Percentiles rank a stretch among this genome's conserved stretches.
Evolutionary conservation across 345 rosid genomes (phyloP).

Genomic region (Bruguiera gymnorhiza): DNA sequence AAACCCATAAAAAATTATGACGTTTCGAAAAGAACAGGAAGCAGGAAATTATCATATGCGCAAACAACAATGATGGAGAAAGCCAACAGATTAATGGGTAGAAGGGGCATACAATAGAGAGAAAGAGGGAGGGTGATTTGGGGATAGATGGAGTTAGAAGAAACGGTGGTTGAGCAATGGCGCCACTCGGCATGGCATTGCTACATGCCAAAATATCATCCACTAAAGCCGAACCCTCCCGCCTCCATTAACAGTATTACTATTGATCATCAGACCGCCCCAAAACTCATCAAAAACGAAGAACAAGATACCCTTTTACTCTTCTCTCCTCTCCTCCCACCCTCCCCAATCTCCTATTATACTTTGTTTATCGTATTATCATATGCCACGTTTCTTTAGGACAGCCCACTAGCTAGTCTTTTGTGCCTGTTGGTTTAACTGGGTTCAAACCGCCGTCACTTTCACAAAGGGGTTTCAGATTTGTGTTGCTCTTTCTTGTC

Average conservation of each 20-base stretch:
- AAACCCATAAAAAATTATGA: slow-evolving; percentile 4
- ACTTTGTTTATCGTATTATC: neutral
- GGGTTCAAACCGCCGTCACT: slow-evolving; percentile 12
- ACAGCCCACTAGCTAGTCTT: neutral
- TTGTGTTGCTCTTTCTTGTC: slow-evolving; percentile 15
- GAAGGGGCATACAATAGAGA: slow-evolving; percentile 33
- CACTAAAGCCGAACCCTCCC: neutral
- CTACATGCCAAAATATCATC: slow-evolving; percentile 27
- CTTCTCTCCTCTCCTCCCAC: neutral
- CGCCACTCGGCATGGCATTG: slow-evolving; percentile 34
- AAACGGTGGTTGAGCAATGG: slow-evolving; percentile 34
- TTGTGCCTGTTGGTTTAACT: neutral
- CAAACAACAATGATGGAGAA: neutral
- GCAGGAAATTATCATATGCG: slow-evolving; percentile 6
- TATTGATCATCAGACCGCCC: slow-evolving; percentile 28
- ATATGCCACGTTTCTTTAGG: too few relatives aligned
- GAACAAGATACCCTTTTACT: neutral
- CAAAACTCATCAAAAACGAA: slow-evolving; percentile 39
- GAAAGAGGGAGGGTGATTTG: slow-evolving; percentile 44
- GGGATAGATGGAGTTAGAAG: slow-evolving; percentile 34
- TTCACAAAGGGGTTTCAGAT: slow-evolving; percentile 11
- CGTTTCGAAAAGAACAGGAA: neutral
- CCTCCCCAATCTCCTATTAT: neutral
- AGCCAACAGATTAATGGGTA: slow-evolving; percentile 7
- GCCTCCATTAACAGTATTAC: slow-evolving; percentile 12